phyloP scores from a whole-genome alignment of 140 eudicot genomes.

The Cichorium intybus region DNA sequence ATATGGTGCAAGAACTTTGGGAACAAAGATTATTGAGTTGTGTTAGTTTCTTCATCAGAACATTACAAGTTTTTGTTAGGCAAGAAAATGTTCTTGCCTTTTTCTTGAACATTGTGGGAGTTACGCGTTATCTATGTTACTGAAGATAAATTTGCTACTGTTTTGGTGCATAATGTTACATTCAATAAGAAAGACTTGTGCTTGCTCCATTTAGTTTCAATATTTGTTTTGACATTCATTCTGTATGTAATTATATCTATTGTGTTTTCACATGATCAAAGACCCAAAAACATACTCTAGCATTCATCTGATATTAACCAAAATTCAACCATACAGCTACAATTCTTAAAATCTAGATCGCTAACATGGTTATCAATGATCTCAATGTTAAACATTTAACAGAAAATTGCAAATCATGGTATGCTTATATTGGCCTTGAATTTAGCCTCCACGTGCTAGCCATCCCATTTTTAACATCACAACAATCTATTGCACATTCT shows the following conservation, averaged over 20 bases:
- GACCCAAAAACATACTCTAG: no score
- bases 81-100: conserved; percentile 32
- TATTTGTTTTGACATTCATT: no score
- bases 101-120: conserved; percentile 15
- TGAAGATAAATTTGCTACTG: conserved; percentile 30
- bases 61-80: conserved; percentile 21
- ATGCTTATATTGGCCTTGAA: no score
- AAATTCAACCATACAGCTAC: no score
- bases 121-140: conserved; percentile 18
- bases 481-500: background rate
- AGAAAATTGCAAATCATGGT: no score
- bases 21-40: conserved; percentile 67
- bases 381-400: no score
- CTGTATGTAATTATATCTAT: no score
- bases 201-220: conserved; percentile 21
- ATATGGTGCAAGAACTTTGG: conserved; percentile 99
- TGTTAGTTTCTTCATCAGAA: conserved; percentile 25
- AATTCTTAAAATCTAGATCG: no score
- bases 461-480: background rate
- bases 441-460: background rate
- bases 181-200: conserved; percentile 38
- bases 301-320: no score
- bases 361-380: no score
- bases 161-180: conserved; percentile 28
- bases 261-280: no score